Conservation (phyloP, 768 basidiomycete species). For the Boletellus sp. region DNA sequence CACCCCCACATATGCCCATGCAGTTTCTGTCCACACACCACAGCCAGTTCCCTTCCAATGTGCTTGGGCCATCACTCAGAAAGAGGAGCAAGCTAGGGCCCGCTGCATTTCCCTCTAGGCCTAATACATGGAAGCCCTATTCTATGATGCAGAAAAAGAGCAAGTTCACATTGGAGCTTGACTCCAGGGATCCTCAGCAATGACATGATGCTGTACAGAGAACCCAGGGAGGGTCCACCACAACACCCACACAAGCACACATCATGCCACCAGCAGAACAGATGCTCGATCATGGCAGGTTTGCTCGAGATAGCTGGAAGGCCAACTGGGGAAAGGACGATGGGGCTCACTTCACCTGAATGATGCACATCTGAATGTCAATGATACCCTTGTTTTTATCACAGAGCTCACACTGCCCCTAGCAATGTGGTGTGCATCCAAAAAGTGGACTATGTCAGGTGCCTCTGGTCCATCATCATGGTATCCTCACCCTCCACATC, state of each 20-base stretch:
- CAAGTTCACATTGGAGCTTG: too few relatives aligned
- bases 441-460: slow-evolving; percentile 7
- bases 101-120: neutral
- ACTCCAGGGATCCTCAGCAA: neutral
- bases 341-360: neutral
- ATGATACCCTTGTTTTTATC: neutral
- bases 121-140: neutral
- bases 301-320: slow-evolving; percentile 9
- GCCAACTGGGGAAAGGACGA: slow-evolving; percentile 25
- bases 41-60: too few relatives aligned
- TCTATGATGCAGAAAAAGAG: slow-evolving; percentile 2
- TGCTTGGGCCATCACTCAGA: neutral
- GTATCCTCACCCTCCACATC: slow-evolving; percentile 20
- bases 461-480: slow-evolving; percentile 1
- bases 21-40: too few relatives aligned
- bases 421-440: too few relatives aligned
- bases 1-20: too few relatives aligned
- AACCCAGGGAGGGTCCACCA: neutral
- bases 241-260: neutral
- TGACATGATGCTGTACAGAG: slow-evolving; percentile 1
- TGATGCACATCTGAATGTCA: too few relatives aligned
- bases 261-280: neutral
- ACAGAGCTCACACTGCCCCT: slow-evolving; percentile 18
- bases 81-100: neutral
- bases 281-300: slow-evolving; percentile 1